Conservation (phyloP, 106 monocot species). For the Cymbidium sinense region DNA sequence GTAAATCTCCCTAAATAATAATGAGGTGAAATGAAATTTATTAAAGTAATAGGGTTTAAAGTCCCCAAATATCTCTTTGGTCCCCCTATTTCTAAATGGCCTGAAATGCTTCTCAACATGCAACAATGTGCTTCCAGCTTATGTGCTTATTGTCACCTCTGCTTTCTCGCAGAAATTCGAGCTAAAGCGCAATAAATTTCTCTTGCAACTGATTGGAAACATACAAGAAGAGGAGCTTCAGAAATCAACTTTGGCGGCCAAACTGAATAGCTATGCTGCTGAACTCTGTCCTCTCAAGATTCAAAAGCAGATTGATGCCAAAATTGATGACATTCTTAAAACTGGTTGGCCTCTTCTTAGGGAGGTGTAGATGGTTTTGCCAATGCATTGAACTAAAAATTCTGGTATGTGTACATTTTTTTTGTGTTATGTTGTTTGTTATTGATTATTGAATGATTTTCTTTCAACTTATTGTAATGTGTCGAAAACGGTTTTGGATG, state of each 20-base stretch:
- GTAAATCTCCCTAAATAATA: too few relatives aligned
- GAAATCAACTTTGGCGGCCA: slow-evolving; percentile 56
- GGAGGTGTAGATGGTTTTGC: slow-evolving; percentile 30
- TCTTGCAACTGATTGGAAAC: slow-evolving; percentile 84
- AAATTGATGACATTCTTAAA: slow-evolving; percentile 60
- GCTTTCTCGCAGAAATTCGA: slow-evolving; percentile 74
- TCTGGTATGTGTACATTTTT: background rate
- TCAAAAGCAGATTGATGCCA: slow-evolving; percentile 62
- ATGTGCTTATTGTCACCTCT: too few relatives aligned
- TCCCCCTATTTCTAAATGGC: background rate
- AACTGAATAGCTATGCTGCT: slow-evolving; percentile 72
- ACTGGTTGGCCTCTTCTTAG: slow-evolving; percentile 73
- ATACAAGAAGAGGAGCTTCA: slow-evolving; percentile 66
- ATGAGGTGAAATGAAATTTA: too few relatives aligned
- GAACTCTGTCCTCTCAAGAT: slow-evolving; percentile 64
- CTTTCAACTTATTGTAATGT: too few relatives aligned
- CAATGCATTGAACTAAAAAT: background rate
- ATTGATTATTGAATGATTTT: too few relatives aligned
- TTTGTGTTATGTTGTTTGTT: too few relatives aligned
- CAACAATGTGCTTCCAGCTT: background rate
- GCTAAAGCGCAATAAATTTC: slow-evolving; percentile 60
- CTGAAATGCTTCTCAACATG: background rate
- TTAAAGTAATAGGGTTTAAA: too few relatives aligned
- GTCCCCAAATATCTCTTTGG: too few relatives aligned
- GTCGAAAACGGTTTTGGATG: too few relatives aligned